Evolutionary conservation across 345 rosid genomes (phyloP).

Genomic region (Citrus maxima): DNA sequence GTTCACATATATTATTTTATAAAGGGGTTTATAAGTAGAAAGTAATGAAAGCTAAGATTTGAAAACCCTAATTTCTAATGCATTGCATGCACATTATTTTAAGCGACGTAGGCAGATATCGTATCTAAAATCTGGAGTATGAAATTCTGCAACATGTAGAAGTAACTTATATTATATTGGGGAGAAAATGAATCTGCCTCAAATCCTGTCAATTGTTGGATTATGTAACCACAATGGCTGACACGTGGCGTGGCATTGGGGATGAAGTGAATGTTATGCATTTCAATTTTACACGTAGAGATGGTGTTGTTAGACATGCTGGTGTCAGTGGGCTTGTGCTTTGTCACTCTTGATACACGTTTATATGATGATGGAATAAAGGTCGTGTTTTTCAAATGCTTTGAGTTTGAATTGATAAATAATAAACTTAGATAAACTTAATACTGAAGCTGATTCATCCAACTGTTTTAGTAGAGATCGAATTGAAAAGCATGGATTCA

Average conservation of each 20-base stretch:
- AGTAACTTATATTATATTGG: background rate
- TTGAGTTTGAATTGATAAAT: background rate
- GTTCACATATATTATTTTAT: constrained; percentile 5
- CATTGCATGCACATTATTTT: background rate
- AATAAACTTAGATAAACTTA: too few relatives aligned
- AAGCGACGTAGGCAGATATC: background rate
- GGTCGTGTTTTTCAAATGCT: background rate
- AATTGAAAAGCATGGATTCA: too few relatives aligned
- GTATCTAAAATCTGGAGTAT: background rate
- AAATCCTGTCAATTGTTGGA: constrained; percentile 7
- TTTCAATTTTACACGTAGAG: background rate
- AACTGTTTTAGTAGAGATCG: too few relatives aligned
- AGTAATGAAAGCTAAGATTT: background rate
- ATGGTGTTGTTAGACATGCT: constrained; percentile 1
- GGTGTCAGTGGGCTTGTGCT: background rate
- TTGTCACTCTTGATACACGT: background rate
- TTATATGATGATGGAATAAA: background rate
- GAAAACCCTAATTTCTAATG: background rate
- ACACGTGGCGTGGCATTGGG: constrained; percentile 5
- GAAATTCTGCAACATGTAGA: background rate
- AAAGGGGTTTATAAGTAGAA: background rate
- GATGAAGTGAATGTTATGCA: background rate
- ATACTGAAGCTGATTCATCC: too few relatives aligned
- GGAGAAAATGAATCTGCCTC: constrained; percentile 4
- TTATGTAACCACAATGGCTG: background rate